phyloP scores from a whole-genome alignment of 2,329 filamentous ascomycete genomes.

The Hypoxylon sp. region DNA sequence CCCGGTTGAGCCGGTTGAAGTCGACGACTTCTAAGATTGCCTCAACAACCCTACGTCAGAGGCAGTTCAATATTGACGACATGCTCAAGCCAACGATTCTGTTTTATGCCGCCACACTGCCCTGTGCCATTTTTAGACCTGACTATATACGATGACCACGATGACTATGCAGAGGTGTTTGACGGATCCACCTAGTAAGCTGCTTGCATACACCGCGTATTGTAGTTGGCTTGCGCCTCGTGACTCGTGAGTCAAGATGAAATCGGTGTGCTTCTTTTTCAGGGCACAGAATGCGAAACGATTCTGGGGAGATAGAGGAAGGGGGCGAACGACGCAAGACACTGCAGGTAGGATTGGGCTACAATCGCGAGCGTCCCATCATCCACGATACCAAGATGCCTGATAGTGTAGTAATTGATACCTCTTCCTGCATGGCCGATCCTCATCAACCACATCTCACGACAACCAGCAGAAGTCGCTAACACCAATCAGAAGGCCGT shows the following conservation, averaged over 20 bases:
- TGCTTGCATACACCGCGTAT: conserved; percentile 2
- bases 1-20: too few species aligned
- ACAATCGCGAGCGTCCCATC: conserved; percentile 22
- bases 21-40: not conserved
- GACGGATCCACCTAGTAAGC: conserved; percentile 22
- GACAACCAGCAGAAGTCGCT: conserved; percentile 9
- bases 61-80: conserved; percentile 22
- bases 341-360: conserved; percentile 25
- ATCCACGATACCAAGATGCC: conserved; percentile 34
- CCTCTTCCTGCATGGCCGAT: conserved; percentile 34
- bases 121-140: conserved; percentile 25
- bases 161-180: conserved; percentile 9
- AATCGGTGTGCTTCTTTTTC: conserved; percentile 4
- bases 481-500: conserved; percentile 29
- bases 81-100: conserved; percentile 1
- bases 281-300: conserved; percentile 11
- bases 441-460: conserved; percentile 34
- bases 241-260: conserved; percentile 10
- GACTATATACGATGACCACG: conserved; percentile 11
- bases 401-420: conserved; percentile 37
- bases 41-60: conserved; percentile 22
- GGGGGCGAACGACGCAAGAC: conserved; percentile 3
- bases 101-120: conserved; percentile 3
- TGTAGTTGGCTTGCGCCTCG: conserved; percentile 8
- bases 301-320: conserved; percentile 7